Evolutionary conservation across 257 asterid genomes (phyloP).

Genomic region (Rauvolfia tetraphylla): DNA sequence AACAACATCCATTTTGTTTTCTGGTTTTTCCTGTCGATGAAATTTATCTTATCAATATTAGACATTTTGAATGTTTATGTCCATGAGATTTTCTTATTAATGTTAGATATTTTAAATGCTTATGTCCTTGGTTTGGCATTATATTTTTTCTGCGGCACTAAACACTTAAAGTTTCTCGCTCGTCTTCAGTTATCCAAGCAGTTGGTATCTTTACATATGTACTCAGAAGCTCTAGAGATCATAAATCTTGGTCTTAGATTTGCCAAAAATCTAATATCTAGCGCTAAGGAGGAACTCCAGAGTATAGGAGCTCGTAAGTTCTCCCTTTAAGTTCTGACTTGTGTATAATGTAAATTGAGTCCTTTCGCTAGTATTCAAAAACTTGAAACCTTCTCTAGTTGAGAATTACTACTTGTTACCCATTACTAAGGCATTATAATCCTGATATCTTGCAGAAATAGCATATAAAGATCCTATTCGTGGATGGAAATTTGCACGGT

Average conservation of each 20-base stretch:
- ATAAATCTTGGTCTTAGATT: not conserved
- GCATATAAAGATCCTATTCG: slow-evolving; percentile 4
- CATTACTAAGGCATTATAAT: not conserved
- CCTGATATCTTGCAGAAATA: slow-evolving; percentile 3
- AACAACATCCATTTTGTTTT: too few species aligned
- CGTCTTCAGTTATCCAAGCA: not conserved
- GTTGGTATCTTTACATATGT: not conserved
- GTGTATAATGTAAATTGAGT: too few species aligned
- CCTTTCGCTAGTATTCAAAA: not conserved
- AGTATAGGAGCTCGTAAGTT: slow-evolving; percentile 1
- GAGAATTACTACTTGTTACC: not conserved
- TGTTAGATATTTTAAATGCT: not conserved
- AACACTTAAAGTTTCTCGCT: not conserved
- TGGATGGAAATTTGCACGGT: slow-evolving; percentile 7
- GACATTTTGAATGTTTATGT: too few species aligned
- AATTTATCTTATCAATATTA: not conserved
- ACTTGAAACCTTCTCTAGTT: not conserved
- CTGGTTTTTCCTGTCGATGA: too few species aligned
- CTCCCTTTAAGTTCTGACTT: too few species aligned
- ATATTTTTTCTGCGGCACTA: not conserved
- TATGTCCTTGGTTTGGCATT: not conserved
- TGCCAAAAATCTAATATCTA: not conserved
- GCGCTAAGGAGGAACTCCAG: not conserved
- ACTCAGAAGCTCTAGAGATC: slow-evolving; percentile 5
- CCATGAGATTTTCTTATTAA: too few species aligned